Evolutionary conservation across 1,284 basidiomycete species (phyloP).

Genomic region (Rhodotorula sp.): DNA sequence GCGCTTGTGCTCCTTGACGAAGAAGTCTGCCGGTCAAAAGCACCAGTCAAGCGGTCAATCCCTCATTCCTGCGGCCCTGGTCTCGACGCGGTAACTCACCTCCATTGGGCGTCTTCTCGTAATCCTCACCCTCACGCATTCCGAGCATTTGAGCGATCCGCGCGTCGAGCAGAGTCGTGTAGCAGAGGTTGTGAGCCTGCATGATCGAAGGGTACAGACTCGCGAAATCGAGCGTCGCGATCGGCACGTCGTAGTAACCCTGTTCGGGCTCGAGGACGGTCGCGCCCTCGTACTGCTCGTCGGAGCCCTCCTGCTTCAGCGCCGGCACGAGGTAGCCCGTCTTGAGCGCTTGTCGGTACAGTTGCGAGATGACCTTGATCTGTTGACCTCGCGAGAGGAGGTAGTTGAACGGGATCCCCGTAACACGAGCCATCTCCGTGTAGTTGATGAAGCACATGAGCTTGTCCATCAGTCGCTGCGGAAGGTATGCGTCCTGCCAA

Average conservation of each 20-base stretch:
- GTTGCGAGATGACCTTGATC: conserved; percentile 91
- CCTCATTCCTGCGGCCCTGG: too few species aligned
- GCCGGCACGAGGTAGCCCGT: conserved; percentile 83
- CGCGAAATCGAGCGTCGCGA: conserved; percentile 94
- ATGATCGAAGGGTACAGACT: conserved; percentile 97
- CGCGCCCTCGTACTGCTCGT: conserved; percentile 95
- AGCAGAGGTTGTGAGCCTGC: conserved; percentile 98
- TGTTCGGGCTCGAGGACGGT: conserved; percentile 93
- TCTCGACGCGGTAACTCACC: conserved; percentile 56
- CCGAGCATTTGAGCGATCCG: conserved; percentile 69
- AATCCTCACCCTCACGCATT: conserved; percentile 80
- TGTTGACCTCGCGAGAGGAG: conserved; percentile 87
- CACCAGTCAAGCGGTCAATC: neutral
- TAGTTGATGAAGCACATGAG: conserved; percentile 98
- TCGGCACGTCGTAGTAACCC: conserved; percentile 90
- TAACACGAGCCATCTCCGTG: conserved; percentile 92
- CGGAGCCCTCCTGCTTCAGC: conserved; percentile 78
- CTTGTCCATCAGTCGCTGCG: conserved; percentile 88
- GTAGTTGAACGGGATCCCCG: conserved; percentile 95
- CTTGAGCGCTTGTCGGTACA: conserved; percentile 82
- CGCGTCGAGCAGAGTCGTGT: conserved; percentile 84
- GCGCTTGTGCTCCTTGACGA: conserved; percentile 67
- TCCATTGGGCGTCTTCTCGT: conserved; percentile 82
- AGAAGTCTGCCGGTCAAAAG: conserved; percentile 65
- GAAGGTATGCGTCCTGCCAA: conserved; percentile 87